Base-by-base conservation (phyloP, 805 yeast genomes). In the Tetrapisispora phaffii region DNA sequence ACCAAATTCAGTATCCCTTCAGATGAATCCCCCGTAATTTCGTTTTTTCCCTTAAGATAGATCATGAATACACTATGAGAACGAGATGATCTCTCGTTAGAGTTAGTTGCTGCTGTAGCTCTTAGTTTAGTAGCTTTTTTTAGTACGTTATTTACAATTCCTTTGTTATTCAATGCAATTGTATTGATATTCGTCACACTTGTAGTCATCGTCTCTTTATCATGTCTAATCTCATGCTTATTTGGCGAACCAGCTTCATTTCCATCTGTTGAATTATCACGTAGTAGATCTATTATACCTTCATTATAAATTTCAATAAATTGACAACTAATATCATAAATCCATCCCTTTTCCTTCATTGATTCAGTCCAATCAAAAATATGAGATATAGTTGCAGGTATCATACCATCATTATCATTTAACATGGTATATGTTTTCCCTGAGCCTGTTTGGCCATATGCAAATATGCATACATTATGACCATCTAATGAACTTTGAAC, bases 361-460 rank as follows among this genome's bases (percentile, higher is more conserved):
- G 63, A 64, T 0, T 67, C 60, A 4, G 79, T 73, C 46, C 79
- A 75, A 7, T 73, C 66, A 57, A 88, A 88, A 4, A 90, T 82
- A 55, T 82, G 84, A 12, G 68, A 63, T 13, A 89, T 72, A 0
- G 97, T 83, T 16, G 77, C 70, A 1, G 95, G 88, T 31, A 88
- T 86, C 70, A 90, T 77, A 16, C 98, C 97, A 56, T 82, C 82
- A 1, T 63, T 56, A 0, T 75, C 67, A 26, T 73, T 66, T 2
- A 88, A 75, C 97, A 90, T 93, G 0, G 98, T 93, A 60, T 66
- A 82, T 0, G 97, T 90, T 60, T 90, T 90, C 3, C 98, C 98
- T 0, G 97, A 82, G 0, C 93, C 96, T 0, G 98, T 93, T 63
- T 90, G 98, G 1, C 98, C 98, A 61, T 93, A 90, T 0, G 97